phyloP scores from a whole-genome alignment of 306 rosid species.

The Myrica gale region DNA sequence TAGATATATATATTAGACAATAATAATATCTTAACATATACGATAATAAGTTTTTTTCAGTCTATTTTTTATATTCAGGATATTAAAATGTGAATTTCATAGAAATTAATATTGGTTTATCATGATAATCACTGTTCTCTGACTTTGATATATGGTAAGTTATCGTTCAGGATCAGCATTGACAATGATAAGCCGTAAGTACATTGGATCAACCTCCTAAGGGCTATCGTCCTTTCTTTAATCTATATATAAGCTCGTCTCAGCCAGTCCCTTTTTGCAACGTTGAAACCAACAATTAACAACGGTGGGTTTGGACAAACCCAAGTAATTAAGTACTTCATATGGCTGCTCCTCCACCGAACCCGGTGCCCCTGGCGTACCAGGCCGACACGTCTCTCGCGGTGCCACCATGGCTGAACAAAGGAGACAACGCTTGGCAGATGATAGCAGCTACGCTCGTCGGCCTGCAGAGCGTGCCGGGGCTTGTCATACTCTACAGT shows the following conservation, averaged over 20 bases:
- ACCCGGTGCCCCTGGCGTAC: constrained; percentile 40
- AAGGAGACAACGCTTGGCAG: constrained; percentile 74
- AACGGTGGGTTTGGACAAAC: too few species aligned
- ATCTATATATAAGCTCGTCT: not conserved
- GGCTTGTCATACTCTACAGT: constrained; percentile 57
- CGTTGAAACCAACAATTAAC: not conserved
- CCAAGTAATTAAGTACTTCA: not conserved
- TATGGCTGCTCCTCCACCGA: constrained; percentile 36
- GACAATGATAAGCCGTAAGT: not conserved
- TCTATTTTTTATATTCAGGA: too few species aligned
- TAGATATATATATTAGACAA: too few species aligned
- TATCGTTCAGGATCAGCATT: not conserved
- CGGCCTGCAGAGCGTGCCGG: constrained; percentile 63
- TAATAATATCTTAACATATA: too few species aligned
- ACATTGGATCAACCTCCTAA: not conserved
- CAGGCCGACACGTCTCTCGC: constrained; percentile 25
- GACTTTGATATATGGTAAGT: too few species aligned
- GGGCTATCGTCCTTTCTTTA: not conserved
- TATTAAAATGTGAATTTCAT: too few species aligned
- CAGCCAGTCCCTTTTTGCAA: too few species aligned
- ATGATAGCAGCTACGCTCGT: constrained; percentile 57
- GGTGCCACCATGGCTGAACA: constrained; percentile 59
- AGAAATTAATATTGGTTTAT: too few species aligned
- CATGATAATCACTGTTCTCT: too few species aligned
- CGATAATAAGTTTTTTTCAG: too few species aligned